Base-by-base conservation (phyloP, 2,329 filamentous ascomycete species). In the Fusarium avenaceum region DNA sequence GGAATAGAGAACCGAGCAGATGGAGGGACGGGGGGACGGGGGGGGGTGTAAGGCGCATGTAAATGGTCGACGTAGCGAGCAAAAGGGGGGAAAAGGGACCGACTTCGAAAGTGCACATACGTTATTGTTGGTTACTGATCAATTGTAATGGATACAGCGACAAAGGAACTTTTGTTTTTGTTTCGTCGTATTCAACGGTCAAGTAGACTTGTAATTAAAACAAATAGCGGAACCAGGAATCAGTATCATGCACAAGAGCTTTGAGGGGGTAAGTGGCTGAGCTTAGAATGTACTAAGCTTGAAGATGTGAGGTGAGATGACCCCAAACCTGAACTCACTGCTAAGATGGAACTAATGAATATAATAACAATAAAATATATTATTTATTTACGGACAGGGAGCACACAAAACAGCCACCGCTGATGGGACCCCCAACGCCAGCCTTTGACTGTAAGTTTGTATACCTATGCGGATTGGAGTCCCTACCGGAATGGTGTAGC, bases 41-140 rank as follows among this genome's bases (percentile, higher is more conserved):
- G 20, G 20, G 20, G 49, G 61, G 50, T 56, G 45, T 28, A 35
- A 56, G 49, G 56, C 40, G 44, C 54, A 47, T 58, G 56, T 62
- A 67, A 69, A 67, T 67, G 67, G 67, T 48, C 47, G 44, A 60
- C 44, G 54, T 67, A 69, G 67, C 63, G 66, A 67, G 57, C 52
- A 24, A 30, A 30, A 30, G 28, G 28, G 11, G 10, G 2, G 4
- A 2, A 6, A 30, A 13, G 10, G 28, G 39, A 42, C 38, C 22
- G 43, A 19, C 24, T 38, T 17, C 17, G 7, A n/a, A 38, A 38
- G 15, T 38, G 35, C 35, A 38, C 35, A 17, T 19, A 38, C 35
- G 35, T 38, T 38, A 9, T 17, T 38, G 35, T 38, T n/a, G 35
- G 35, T 33, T 42, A 33, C 38, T 43, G 9, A 11, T 19, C n/a